Conservation (phyloP, 2,329 filamentous ascomycete genomes). For the Capronia coronata region DNA sequence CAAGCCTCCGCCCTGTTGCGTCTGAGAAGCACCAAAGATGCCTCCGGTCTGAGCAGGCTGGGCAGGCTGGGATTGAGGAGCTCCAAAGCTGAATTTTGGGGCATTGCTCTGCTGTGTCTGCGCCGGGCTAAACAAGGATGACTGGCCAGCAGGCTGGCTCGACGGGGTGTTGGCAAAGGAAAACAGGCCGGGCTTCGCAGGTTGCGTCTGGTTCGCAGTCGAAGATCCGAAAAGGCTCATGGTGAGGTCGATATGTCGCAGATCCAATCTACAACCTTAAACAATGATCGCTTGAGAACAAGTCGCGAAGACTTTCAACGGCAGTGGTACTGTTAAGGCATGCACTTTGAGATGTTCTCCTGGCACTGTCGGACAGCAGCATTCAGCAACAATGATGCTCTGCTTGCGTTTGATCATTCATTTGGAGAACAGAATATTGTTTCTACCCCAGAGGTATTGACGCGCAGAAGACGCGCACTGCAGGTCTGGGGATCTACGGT, state of each 20-base stretch:
- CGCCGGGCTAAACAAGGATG: constrained; percentile 18
- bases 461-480: neutral
- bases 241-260: neutral
- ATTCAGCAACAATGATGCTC: neutral
- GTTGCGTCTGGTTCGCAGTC: constrained; percentile 15
- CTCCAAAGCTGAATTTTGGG: constrained; percentile 19
- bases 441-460: neutral
- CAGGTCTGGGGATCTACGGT: too few relatives aligned
- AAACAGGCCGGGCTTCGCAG: constrained; percentile 12
- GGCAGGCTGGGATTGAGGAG: constrained; percentile 23
- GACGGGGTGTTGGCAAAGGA: constrained; percentile 13
- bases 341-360: neutral
- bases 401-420: neutral
- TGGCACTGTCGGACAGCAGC: neutral
- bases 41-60: constrained; percentile 29
- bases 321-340: neutral
- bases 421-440: neutral
- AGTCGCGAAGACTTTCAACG: neutral
- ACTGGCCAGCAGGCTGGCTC: constrained; percentile 7
- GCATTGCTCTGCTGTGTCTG: constrained; percentile 15
- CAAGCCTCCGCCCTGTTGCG: constrained; percentile 29
- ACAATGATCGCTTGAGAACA: neutral
- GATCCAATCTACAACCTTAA: neutral
- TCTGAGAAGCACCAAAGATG: constrained; percentile 29
- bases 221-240: constrained; percentile 4